Conservation (phyloP, 257 asterid species). For the Verbascum thapsus region DNA sequence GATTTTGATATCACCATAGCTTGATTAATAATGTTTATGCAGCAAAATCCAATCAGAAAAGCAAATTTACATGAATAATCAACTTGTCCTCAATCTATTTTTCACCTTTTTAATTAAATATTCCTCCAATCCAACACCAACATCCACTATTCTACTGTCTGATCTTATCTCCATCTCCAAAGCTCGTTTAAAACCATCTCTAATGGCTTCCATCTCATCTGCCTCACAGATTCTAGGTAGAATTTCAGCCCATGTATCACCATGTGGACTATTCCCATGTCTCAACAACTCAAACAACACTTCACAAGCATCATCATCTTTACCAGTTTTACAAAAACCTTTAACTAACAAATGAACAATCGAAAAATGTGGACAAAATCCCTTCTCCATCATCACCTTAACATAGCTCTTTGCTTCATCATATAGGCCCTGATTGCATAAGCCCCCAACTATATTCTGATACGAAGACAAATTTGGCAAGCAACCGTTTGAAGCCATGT, state of each 20-base stretch:
- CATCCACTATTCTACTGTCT: conserved; percentile 64
- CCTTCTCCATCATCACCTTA: conserved; percentile 58
- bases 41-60: neutral
- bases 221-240: conserved; percentile 57
- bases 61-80: conserved; percentile 29
- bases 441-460: conserved; percentile 67
- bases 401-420: conserved; percentile 63
- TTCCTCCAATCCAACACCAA: conserved; percentile 61
- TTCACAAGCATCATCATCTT: conserved; percentile 68
- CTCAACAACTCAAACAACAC: conserved; percentile 56
- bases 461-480: conserved; percentile 76
- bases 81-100: conserved; percentile 41
- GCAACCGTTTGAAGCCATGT: conserved; percentile 83
- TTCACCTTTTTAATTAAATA: conserved; percentile 57
- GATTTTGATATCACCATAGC: conserved; percentile 5
- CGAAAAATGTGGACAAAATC: conserved; percentile 69
- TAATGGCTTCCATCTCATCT: conserved; percentile 40
- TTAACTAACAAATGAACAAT: conserved; percentile 53
- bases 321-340: conserved; percentile 70
- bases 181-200: conserved; percentile 42
- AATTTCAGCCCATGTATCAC: conserved; percentile 71
- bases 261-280: conserved; percentile 55
- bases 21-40: neutral
- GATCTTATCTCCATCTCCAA: conserved; percentile 64
- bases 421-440: conserved; percentile 77